Conservation (phyloP, 805 yeast species). For the Cyberlindnera petersonii region DNA sequence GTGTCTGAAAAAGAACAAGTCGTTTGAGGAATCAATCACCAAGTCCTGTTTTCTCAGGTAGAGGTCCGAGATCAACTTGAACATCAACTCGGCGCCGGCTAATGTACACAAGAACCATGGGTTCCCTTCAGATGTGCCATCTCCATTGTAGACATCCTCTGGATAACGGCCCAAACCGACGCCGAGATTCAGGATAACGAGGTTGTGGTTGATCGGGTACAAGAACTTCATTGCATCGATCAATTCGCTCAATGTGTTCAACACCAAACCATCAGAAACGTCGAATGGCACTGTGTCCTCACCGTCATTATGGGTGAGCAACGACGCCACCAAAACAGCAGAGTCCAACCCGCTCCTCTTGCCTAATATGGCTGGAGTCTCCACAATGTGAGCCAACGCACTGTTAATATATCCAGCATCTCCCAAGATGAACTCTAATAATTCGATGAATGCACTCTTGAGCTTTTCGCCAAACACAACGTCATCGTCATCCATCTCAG, state of each 20-base stretch:
- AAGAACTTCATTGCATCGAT: conserved; percentile 65
- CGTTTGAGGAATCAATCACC: conserved; percentile 32
- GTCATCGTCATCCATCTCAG: conserved; percentile 31
- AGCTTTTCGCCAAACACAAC: conserved; percentile 20
- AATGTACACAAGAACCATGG: conserved; percentile 90
- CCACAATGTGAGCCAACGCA: conserved; percentile 56
- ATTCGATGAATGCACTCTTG: conserved; percentile 20
- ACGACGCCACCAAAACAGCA: conserved; percentile 52
- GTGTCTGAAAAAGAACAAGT: conserved; percentile 31
- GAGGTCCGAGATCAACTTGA: conserved; percentile 47
- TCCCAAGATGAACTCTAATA: conserved; percentile 26
- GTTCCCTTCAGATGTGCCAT: conserved; percentile 69
- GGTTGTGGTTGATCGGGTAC: conserved; percentile 69
- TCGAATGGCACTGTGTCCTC: conserved; percentile 56
- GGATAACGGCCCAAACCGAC: conserved; percentile 89
- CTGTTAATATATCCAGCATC: conserved; percentile 36
- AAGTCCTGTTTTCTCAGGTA: conserved; percentile 40
- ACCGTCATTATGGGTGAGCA: conserved; percentile 43
- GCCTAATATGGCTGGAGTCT: conserved; percentile 52
- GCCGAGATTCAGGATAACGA: conserved; percentile 37
- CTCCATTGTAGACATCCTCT: conserved; percentile 84
- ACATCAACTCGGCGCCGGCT: conserved; percentile 61
- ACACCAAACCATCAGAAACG: conserved; percentile 50
- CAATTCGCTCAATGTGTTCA: conserved; percentile 61
- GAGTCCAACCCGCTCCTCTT: conserved; percentile 72